Evolutionary conservation across 2,329 filamentous ascomycete genomes (phyloP).

Genomic region (Talaromyces verruculosus): DNA sequence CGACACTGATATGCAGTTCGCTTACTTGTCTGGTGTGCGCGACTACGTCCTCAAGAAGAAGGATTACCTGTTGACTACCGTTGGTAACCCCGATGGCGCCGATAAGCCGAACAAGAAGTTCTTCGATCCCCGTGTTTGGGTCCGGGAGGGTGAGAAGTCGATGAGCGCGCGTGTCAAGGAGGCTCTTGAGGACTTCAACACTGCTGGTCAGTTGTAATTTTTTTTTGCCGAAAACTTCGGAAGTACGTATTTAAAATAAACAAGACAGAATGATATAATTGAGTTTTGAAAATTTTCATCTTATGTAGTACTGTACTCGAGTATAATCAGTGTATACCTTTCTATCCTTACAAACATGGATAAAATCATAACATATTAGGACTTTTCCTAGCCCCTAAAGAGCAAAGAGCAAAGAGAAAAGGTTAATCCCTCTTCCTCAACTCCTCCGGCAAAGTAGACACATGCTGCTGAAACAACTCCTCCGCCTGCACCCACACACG

Average conservation of each 20-base stretch:
- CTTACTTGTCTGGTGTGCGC: slow-evolving; percentile 87
- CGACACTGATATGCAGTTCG: slow-evolving; percentile 96
- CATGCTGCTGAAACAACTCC: slow-evolving; percentile 81
- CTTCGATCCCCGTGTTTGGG: slow-evolving; percentile 90
- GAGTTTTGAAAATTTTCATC: background rate
- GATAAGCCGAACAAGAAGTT: slow-evolving; percentile 99
- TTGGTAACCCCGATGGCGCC: slow-evolving; percentile 92
- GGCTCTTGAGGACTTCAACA: slow-evolving; percentile 90
- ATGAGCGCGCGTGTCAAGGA: slow-evolving; percentile 79
- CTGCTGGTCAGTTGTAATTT: slow-evolving; percentile 71
- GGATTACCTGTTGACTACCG: slow-evolving; percentile 81
- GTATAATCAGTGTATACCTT: background rate
- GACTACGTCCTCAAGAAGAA: slow-evolving; percentile 95
- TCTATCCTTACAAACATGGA: background rate
- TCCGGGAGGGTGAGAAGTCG: slow-evolving; percentile 90
- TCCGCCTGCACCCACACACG: slow-evolving; percentile 82
- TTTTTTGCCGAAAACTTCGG: slow-evolving; percentile 20
- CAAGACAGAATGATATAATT: slow-evolving; percentile 1
- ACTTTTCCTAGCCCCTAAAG: background rate
- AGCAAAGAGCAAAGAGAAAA: background rate
- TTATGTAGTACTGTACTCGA: background rate
- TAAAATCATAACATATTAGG: background rate
- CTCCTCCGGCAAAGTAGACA: slow-evolving; percentile 61
- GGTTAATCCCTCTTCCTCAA: slow-evolving; percentile 21
- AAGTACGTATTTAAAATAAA: slow-evolving; percentile 1